A percentile compares a stretch with the other conserved stretches of the same genome.
phyloP scores from a whole-genome alignment of 768 basidiomycete genomes.

The Leccinum variicolor region DNA sequence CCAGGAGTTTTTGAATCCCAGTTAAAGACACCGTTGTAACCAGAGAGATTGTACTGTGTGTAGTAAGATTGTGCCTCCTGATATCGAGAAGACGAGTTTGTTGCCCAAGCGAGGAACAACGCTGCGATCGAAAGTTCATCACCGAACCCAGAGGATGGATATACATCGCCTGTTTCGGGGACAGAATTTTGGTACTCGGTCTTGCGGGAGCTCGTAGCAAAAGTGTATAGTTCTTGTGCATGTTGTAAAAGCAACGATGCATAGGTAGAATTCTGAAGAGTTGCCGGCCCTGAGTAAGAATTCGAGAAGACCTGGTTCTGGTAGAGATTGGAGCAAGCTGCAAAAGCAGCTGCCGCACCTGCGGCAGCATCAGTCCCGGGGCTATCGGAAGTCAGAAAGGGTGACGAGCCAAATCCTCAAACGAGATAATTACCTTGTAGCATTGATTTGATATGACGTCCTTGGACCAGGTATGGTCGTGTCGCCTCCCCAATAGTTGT shows the following conservation, averaged over 20 bases:
- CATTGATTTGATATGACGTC: slow-evolving; percentile 75
- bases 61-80: slow-evolving; percentile 63
- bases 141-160: slow-evolving; percentile 66
- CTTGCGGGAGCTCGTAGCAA: slow-evolving; percentile 67
- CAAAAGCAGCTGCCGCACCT: slow-evolving; percentile 79
- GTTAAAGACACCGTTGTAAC: slow-evolving; percentile 65
- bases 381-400: slow-evolving; percentile 22
- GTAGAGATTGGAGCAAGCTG: slow-evolving; percentile 83
- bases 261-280: slow-evolving; percentile 71
- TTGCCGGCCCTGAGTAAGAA: slow-evolving; percentile 56
- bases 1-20: slow-evolving; percentile 88
- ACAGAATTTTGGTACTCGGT: slow-evolving; percentile 69
- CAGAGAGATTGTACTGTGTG: slow-evolving; percentile 49
- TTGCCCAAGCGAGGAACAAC: slow-evolving; percentile 71
- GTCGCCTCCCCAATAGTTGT: slow-evolving; percentile 90
- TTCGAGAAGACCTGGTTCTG: slow-evolving; percentile 53
- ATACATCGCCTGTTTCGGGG: slow-evolving; percentile 58
- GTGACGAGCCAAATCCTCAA: not conserved
- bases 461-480: slow-evolving; percentile 69
- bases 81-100: slow-evolving; percentile 57
- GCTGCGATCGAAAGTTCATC: slow-evolving; percentile 79
- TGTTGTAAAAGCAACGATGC: slow-evolving; percentile 67
- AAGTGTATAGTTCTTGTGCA: slow-evolving; percentile 69
- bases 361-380: slow-evolving; percentile 93
- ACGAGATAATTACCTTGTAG: slow-evolving; percentile 40